Conservation (phyloP, 345 rosid species). For the Citrus unshiu region DNA sequence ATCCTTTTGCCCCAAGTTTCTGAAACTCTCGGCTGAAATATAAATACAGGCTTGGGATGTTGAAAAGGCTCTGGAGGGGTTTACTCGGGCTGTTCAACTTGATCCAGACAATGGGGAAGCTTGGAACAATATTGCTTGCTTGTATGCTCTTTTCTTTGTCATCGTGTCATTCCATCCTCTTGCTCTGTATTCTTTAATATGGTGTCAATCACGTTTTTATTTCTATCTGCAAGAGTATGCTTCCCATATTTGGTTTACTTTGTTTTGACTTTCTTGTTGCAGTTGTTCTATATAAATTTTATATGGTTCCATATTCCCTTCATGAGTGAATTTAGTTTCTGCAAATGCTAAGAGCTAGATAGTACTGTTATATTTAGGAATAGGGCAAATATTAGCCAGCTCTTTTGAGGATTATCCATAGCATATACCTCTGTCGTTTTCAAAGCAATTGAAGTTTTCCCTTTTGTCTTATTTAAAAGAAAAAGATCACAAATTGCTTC, state of each 20-base stretch:
- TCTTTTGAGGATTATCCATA: background rate
- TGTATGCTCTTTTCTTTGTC: slow-evolving; percentile 45
- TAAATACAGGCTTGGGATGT: slow-evolving; percentile 65
- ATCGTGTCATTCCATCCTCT: background rate
- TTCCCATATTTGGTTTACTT: background rate
- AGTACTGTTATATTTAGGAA: background rate
- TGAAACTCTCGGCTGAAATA: slow-evolving; percentile 12
- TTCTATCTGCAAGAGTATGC: background rate
- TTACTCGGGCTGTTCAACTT: slow-evolving; percentile 84
- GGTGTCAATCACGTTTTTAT: background rate
- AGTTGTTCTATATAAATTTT: background rate
- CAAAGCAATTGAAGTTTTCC: background rate
- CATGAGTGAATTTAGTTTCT: background rate
- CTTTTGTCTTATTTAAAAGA: background rate
- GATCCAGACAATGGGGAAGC: slow-evolving; percentile 99
- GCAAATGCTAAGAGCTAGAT: background rate
- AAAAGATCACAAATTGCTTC: background rate
- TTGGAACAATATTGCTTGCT: slow-evolving; percentile 95
- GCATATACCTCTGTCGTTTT: background rate
- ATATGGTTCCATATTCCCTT: background rate
- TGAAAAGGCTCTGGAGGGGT: slow-evolving; percentile 88
- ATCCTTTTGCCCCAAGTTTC: background rate
- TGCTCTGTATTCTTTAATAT: background rate
- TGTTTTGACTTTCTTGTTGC: background rate
- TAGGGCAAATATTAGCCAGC: background rate